These are phyloP conservation scores for Chlamydomonas asymmetrica DNA, from an alignment of 139 green algal species.

Conservation along the genomic window DNA sequence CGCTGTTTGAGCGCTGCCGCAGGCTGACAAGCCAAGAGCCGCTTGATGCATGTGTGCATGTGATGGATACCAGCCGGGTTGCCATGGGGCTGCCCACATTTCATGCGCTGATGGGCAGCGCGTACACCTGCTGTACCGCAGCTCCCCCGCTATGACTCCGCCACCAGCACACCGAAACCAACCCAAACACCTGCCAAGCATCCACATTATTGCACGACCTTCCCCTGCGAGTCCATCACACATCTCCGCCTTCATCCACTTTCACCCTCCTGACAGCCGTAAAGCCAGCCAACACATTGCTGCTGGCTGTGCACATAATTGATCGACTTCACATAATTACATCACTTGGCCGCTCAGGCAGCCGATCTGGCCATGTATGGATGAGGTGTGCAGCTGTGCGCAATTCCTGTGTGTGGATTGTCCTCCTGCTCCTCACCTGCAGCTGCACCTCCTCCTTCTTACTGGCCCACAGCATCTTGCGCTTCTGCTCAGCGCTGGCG, in stretches of 20 bases:
- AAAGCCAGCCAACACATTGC: too few relatives aligned
- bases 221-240: not conserved
- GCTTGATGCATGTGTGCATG: not conserved
- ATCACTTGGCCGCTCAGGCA: too few relatives aligned
- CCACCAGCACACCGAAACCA: too few relatives aligned
- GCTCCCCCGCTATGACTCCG: not conserved
- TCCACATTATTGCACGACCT: not conserved
- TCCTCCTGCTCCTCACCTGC: not conserved
- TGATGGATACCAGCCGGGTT: not conserved
- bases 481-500: slow-evolving; percentile 16
- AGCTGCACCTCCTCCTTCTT: slow-evolving; percentile 12
- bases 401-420: too few relatives aligned
- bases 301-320: too few relatives aligned
- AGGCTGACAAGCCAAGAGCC: not conserved
- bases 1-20: not conserved
- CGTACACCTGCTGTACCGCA: not conserved
- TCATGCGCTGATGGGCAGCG: not conserved
- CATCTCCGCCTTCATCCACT: too few relatives aligned
- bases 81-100: not conserved
- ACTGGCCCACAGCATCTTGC: slow-evolving; percentile 13
- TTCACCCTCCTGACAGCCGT: too few relatives aligned
- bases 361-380: too few relatives aligned
- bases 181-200: not conserved
- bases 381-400: too few relatives aligned
- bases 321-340: too few relatives aligned